phyloP scores from a whole-genome alignment of 495 filamentous ascomycete genomes.

The Barbatosphaeria neglecta region DNA sequence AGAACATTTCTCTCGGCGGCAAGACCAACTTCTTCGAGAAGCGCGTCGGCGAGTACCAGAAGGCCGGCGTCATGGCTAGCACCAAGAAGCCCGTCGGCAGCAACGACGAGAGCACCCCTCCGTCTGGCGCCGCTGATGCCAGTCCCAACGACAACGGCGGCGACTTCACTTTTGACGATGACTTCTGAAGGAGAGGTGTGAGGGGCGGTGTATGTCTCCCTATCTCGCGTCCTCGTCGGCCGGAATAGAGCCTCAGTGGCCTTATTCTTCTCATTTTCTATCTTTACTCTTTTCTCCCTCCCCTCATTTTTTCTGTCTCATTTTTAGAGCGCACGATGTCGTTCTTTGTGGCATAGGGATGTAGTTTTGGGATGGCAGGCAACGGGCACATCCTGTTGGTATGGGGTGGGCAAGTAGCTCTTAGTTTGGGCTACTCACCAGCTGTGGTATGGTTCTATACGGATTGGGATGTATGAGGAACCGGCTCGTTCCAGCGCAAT shows the following conservation, averaged over 20 bases:
- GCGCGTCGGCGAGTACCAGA: conserved; percentile 98
- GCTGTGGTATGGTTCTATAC: too few relatives aligned
- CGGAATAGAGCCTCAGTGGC: background rate
- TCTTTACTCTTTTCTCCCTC: background rate
- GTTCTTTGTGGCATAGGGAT: background rate
- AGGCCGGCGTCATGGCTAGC: conserved; percentile 95
- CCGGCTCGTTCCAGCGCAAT: too few relatives aligned
- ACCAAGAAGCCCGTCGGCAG: conserved; percentile 60
- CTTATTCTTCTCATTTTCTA: background rate
- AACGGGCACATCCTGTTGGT: too few relatives aligned
- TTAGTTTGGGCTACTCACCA: too few relatives aligned
- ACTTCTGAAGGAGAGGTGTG: conserved; percentile 60
- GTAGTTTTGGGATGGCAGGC: background rate
- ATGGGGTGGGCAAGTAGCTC: too few relatives aligned
- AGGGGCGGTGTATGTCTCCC: conserved; percentile 1
- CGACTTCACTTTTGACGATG: conserved; percentile 90
- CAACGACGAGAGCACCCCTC: conserved; percentile 31
- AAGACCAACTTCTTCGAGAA: conserved; percentile 99
- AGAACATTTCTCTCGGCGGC: conserved; percentile 94
- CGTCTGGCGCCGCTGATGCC: too few relatives aligned
- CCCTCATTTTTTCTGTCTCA: background rate
- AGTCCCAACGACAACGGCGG: conserved; percentile 51
- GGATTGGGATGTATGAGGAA: too few relatives aligned
- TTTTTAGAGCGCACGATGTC: background rate
- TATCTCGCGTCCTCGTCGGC: background rate